phyloP scores from a whole-genome alignment of 2,329 filamentous ascomycete species.

The Fusarium nurragi region DNA sequence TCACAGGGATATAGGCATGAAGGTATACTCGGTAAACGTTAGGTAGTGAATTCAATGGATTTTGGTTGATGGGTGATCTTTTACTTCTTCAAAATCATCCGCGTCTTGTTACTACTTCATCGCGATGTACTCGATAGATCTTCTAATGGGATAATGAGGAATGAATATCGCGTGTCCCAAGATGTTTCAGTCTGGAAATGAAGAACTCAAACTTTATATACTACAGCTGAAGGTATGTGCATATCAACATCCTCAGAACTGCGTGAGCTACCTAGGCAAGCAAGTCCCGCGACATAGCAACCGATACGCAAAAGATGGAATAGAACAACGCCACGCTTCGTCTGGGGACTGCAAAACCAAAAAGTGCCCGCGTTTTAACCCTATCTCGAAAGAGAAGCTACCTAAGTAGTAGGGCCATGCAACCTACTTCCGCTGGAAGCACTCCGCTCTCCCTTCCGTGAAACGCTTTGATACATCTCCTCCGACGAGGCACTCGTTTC shows the following conservation, averaged over 20 bases:
- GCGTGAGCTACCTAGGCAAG: background rate
- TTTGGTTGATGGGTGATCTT: conserved; percentile 34
- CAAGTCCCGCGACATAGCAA: conserved; percentile 10
- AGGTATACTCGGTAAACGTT: conserved; percentile 39
- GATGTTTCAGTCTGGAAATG: background rate
- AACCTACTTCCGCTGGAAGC: background rate
- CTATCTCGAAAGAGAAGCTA: background rate
- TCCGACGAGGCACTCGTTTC: conserved; percentile 26
- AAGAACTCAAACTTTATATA: conserved; percentile 24
- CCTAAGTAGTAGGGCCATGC: background rate
- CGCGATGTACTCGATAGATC: background rate
- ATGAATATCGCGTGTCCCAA: background rate
- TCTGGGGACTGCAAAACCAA: conserved; percentile 25
- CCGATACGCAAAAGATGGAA: conserved; percentile 18
- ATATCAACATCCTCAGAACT: background rate
- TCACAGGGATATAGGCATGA: conserved; percentile 40
- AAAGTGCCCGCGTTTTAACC: conserved; percentile 9
- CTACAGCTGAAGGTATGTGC: conserved; percentile 22
- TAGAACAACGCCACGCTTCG: conserved; percentile 35
- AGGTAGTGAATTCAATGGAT: conserved; percentile 41
- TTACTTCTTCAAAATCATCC: background rate
- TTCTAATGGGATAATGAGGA: background rate
- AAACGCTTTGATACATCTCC: background rate
- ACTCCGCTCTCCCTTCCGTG: conserved; percentile 4
- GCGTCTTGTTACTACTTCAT: background rate